These are phyloP conservation scores for Mycena leptocephala DNA, from an alignment of 768 basidiomycete genomes.

Conservation along the genomic window DNA sequence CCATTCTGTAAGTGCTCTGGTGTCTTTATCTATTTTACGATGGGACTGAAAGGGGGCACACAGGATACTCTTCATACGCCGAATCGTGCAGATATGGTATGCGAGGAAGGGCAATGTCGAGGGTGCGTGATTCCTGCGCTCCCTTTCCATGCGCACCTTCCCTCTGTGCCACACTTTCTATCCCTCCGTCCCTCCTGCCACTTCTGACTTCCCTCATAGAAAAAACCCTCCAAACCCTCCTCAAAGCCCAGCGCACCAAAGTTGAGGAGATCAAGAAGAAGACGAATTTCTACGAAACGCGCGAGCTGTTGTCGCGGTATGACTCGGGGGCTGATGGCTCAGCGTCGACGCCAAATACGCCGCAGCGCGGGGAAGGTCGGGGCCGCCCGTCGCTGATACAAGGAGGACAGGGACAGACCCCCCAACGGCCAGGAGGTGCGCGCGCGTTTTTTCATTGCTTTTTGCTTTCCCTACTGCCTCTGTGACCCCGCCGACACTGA, in stretches of 20 bases:
- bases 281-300: slow-evolving; percentile 95
- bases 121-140: no score
- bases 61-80: slow-evolving; percentile 82
- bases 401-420: neutral
- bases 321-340: neutral
- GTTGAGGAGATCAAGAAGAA: slow-evolving; percentile 98
- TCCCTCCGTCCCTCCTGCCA: no score
- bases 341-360: neutral
- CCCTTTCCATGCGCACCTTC: no score
- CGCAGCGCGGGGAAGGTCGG: neutral
- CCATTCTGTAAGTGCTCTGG: slow-evolving; percentile 76
- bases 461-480: no score
- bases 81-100: slow-evolving; percentile 91
- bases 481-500: no score
- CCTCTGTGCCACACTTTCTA: no score
- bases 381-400: no score
- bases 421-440: no score
- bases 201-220: no score
- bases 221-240: slow-evolving; percentile 79
- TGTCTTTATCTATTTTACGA: neutral
- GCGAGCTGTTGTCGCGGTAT: slow-evolving; percentile 56
- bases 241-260: slow-evolving; percentile 86
- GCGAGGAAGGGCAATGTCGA: slow-evolving; percentile 84
- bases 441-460: no score
- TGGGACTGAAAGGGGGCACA: slow-evolving; percentile 15